These are phyloP conservation scores for Herpetospermum pedunculosum DNA, from an alignment of 306 rosid species.

Conservation along the genomic window DNA sequence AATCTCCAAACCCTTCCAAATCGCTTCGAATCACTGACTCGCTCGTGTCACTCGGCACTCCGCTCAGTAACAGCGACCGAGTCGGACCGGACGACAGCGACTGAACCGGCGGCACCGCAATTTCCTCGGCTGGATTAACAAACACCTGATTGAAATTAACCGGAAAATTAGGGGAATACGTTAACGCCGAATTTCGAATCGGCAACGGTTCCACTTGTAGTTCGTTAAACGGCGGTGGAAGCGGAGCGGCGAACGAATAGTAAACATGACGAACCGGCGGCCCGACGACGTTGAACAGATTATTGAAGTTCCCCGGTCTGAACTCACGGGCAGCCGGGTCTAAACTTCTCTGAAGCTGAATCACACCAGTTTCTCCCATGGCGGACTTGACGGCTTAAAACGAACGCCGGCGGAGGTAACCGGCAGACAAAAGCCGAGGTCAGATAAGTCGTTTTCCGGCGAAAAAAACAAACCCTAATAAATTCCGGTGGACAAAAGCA, in stretches of 20 bases:
- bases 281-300: neutral
- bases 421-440: neutral
- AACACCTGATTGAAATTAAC: constrained; percentile 18
- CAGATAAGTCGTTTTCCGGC: neutral
- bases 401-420: neutral
- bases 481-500: neutral
- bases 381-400: neutral
- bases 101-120: constrained; percentile 2
- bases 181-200: constrained; percentile 7
- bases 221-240: constrained; percentile 9
- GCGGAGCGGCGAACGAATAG: constrained; percentile 26
- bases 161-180: constrained; percentile 13
- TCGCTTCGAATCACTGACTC: constrained; percentile 37
- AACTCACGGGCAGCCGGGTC: constrained; percentile 70
- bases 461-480: neutral
- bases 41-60: constrained; percentile 29
- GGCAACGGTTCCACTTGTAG: constrained; percentile 22
- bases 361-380: constrained; percentile 59
- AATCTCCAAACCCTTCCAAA: constrained; percentile 51
- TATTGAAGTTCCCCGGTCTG: constrained; percentile 29
- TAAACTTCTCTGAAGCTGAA: constrained; percentile 34
- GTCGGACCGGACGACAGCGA: constrained; percentile 31
- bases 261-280: constrained; percentile 21
- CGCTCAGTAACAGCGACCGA: constrained; percentile 42
- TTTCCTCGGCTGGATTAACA: constrained; percentile 7